phyloP scores from a whole-genome alignment of 1,284 basidiomycete genomes.

The Pseudozyma sp. region DNA sequence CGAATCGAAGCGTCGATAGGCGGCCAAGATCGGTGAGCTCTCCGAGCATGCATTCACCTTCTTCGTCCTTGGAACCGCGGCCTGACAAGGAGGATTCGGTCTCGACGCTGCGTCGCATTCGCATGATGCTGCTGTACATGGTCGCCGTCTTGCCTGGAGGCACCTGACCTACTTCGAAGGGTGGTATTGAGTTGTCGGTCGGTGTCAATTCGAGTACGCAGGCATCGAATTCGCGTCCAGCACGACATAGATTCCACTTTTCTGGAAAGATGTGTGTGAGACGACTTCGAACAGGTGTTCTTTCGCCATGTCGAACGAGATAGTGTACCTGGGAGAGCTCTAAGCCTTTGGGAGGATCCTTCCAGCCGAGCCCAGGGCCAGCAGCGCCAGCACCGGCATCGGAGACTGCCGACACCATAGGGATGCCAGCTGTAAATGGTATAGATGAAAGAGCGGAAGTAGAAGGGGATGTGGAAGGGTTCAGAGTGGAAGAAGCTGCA shows the following conservation, averaged over 20 bases:
- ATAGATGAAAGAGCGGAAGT: constrained; percentile 10
- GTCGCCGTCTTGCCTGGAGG: constrained; percentile 24
- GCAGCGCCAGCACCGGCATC: constrained; percentile 46
- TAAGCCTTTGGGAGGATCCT: constrained; percentile 50
- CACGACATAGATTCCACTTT: constrained; percentile 65
- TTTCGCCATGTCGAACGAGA: constrained; percentile 64
- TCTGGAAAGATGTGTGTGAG: constrained; percentile 57
- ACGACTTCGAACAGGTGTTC: constrained; percentile 64
- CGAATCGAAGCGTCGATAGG: constrained; percentile 78
- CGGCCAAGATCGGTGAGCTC: constrained; percentile 83
- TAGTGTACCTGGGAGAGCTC: constrained; percentile 63
- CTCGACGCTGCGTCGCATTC: constrained; percentile 53
- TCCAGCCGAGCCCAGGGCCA: constrained; percentile 54
- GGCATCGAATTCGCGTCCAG: constrained; percentile 55
- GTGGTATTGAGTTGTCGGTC: constrained; percentile 20
- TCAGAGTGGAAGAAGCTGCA: constrained; percentile 1
- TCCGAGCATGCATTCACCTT: constrained; percentile 74
- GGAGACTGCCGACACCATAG: constrained; percentile 40
- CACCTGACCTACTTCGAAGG: constrained; percentile 36
- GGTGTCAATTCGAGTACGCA: constrained; percentile 51
- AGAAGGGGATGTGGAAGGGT: constrained; percentile 5
- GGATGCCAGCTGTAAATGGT: constrained; percentile 40
- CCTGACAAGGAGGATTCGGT: constrained; percentile 30
- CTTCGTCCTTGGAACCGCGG: constrained; percentile 25
- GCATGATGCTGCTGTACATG: constrained; percentile 39